Evolutionary conservation across 371 early-diverging fungal species (phyloP).

Genomic region (Mortierella sp.): DNA sequence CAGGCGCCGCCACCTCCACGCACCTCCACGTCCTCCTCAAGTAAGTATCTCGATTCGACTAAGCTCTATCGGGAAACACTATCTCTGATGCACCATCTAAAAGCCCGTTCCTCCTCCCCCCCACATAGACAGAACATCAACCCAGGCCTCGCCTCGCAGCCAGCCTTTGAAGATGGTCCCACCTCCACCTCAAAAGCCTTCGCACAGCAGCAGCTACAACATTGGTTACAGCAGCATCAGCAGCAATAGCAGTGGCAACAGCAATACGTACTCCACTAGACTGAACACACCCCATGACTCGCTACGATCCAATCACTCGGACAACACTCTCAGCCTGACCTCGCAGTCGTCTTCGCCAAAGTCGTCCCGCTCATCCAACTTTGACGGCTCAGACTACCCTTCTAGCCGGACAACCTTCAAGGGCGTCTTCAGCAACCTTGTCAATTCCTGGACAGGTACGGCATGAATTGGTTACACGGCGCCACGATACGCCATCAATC

Average conservation of each 20-base stretch:
- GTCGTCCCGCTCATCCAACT: conserved; percentile 42
- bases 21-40: conserved; percentile 30
- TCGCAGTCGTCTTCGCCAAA: conserved; percentile 45
- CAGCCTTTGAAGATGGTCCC: conserved; percentile 48
- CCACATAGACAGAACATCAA: conserved; percentile 32
- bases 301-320: conserved; percentile 49
- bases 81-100: background rate
- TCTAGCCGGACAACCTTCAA: conserved; percentile 63
- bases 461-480: background rate
- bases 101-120: background rate
- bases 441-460: conserved; percentile 67
- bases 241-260: conserved; percentile 16
- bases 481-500: too few relatives aligned
- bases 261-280: conserved; percentile 18
- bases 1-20: conserved; percentile 52
- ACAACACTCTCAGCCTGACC: conserved; percentile 18
- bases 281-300: conserved; percentile 48
- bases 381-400: conserved; percentile 38
- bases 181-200: conserved; percentile 43
- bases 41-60: conserved; percentile 12
- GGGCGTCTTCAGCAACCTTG: conserved; percentile 75
- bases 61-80: too few relatives aligned
- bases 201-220: conserved; percentile 14
- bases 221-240: conserved; percentile 10
- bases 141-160: conserved; percentile 21